Evolutionary conservation across 2,329 filamentous ascomycete species (phyloP).

Genomic region (Cercospora citrullina): DNA sequence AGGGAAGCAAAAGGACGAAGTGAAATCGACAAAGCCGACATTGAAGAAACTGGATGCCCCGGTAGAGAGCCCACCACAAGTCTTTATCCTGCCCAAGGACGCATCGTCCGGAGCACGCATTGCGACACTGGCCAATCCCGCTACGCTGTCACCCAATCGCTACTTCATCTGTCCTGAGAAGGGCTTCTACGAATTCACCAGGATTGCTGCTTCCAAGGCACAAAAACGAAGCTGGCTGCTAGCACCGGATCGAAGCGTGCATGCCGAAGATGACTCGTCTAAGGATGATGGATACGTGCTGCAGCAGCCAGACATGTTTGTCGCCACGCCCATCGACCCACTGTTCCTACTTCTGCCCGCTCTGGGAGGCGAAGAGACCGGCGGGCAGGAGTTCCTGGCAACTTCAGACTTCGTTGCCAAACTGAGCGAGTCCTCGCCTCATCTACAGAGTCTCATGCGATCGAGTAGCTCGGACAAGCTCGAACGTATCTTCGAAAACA

Average conservation of each 20-base stretch:
- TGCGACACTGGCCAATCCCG: conserved; percentile 57
- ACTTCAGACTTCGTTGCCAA: conserved; percentile 71
- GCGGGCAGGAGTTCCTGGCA: conserved; percentile 52
- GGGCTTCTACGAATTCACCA: conserved; percentile 63
- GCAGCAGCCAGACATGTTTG: conserved; percentile 70
- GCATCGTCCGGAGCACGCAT: conserved; percentile 56
- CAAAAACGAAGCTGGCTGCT: conserved; percentile 57
- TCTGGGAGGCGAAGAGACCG: conserved; percentile 45
- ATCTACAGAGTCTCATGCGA: conserved; percentile 59
- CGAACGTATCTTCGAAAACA: conserved; percentile 49
- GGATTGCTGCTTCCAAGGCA: conserved; percentile 53
- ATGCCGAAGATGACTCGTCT: conserved; percentile 15
- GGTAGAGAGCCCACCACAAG: conserved; percentile 49
- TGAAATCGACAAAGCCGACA: conserved; percentile 16
- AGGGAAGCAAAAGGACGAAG: conserved; percentile 20
- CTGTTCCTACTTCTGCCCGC: conserved; percentile 80
- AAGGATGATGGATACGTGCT: conserved; percentile 56
- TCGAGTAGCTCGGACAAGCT: conserved; percentile 27
- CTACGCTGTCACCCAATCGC: conserved; percentile 48
- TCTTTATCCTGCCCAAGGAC: conserved; percentile 59
- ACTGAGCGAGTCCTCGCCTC: conserved; percentile 56
- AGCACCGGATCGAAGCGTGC: conserved; percentile 34
- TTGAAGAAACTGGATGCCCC: conserved; percentile 38
- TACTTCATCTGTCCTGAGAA: conserved; percentile 61
- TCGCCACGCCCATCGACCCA: conserved; percentile 82